Conservation (phyloP, 352 stramenopile genomes). For the Phytophthora uliginosa region DNA sequence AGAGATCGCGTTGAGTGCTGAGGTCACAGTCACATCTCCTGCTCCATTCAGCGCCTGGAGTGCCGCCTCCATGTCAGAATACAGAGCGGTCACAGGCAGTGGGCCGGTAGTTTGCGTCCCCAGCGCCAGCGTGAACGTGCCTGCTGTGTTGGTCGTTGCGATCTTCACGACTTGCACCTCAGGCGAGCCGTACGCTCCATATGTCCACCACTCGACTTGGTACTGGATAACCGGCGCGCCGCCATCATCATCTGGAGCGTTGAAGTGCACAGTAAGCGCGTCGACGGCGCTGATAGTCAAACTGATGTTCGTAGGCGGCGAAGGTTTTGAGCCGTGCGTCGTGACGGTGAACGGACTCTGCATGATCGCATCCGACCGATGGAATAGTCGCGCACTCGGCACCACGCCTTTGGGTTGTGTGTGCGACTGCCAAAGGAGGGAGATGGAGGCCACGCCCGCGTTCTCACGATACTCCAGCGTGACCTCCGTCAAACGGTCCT, state of each 20-base stretch:
- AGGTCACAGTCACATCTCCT: conserved; percentile 85
- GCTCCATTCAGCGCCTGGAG: conserved; percentile 82
- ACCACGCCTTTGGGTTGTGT: conserved; percentile 92
- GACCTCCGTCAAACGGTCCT: conserved; percentile 86
- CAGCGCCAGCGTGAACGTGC: conserved; percentile 86
- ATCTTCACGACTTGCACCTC: conserved; percentile 92
- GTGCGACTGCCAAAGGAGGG: conserved; percentile 90
- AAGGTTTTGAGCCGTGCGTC: conserved; percentile 67
- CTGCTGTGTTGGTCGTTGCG: conserved; percentile 72
- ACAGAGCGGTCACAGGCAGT: conserved; percentile 60
- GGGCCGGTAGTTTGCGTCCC: conserved; percentile 59
- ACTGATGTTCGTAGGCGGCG: conserved; percentile 44
- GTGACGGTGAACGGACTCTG: conserved; percentile 73
- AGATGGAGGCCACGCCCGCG: conserved; percentile 82
- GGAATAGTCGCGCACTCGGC: conserved; percentile 89
- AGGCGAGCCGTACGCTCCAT: conserved; percentile 51
- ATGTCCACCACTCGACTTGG: conserved; percentile 90
- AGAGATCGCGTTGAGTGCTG: conserved; percentile 30
- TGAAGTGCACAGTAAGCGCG: conserved; percentile 89
- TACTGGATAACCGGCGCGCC: conserved; percentile 88
- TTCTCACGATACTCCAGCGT: conserved; percentile 96
- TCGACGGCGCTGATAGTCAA: conserved; percentile 62
- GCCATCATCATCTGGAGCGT: conserved; percentile 83
- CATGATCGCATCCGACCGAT: conserved; percentile 67
- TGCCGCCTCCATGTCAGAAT: conserved; percentile 82